These are phyloP conservation scores for Stemphylium vesicarium DNA, from an alignment of 2,329 filamentous ascomycete species.

Conservation along the genomic window DNA sequence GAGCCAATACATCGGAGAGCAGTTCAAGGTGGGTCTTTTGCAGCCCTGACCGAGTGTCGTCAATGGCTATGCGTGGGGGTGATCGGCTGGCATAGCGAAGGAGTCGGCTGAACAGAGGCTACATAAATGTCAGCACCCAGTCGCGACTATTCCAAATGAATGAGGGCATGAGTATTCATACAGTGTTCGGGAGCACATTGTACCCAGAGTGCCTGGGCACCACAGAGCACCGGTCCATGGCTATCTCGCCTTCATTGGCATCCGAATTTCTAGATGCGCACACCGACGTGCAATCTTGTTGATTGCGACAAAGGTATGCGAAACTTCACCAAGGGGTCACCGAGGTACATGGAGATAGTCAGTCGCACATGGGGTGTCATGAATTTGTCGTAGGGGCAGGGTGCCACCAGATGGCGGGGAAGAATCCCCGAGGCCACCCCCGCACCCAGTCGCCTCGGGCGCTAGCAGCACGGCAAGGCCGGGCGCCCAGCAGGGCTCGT, in stretches of 20 bases:
- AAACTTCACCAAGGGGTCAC: background rate
- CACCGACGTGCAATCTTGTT: no score
- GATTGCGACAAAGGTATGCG: background rate
- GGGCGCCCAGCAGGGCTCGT: conserved; percentile 2
- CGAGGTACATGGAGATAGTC: conserved; percentile 8
- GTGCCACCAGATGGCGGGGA: conserved; percentile 21
- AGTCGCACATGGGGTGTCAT: conserved; percentile 20
- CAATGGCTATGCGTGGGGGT: conserved; percentile 48
- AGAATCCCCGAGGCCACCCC: conserved; percentile 26
- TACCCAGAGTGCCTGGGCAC: conserved; percentile 37
- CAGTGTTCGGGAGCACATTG: conserved; percentile 41
- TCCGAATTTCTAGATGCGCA: background rate
- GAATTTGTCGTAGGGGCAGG: conserved; percentile 8
- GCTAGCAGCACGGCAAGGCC: conserved; percentile 19
- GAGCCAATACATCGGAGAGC: conserved; percentile 53
- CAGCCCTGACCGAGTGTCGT: conserved; percentile 47
- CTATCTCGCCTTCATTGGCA: background rate
- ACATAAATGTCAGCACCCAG: conserved; percentile 14
- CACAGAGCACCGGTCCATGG: conserved; percentile 27
- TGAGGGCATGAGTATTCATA: conserved; percentile 12
- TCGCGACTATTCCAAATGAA: no score
- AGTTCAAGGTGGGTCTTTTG: conserved; percentile 53
- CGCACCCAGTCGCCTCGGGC: conserved; percentile 20
- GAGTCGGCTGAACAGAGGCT: conserved; percentile 51
- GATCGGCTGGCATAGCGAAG: conserved; percentile 48